Conservation (phyloP, 1,139 yeast genomes). For the Yamadazyma triangularis region DNA sequence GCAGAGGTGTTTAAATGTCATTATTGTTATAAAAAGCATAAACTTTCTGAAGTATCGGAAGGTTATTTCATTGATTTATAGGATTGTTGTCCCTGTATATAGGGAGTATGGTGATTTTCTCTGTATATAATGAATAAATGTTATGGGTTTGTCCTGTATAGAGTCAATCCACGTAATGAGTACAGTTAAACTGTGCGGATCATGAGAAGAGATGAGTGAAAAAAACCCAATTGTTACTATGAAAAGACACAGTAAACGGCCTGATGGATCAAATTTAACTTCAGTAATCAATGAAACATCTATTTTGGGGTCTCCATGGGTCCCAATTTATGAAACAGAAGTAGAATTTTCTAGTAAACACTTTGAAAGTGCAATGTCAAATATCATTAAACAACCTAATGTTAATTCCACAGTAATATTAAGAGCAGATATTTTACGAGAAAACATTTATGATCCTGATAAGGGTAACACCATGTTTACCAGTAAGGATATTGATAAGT, state of each 20-base stretch:
- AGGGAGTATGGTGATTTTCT: no score
- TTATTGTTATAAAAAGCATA: conserved; percentile 46
- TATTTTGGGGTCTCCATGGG: conserved; percentile 63
- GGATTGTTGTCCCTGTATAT: no score
- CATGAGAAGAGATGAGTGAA: no score
- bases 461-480: conserved; percentile 30
- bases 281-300: conserved; percentile 24
- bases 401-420: conserved; percentile 88
- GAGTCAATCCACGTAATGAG: no score
- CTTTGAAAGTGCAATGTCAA: conserved; percentile 73
- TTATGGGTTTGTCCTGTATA: no score
- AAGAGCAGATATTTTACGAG: conserved; percentile 78
- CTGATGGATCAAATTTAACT: conserved; percentile 5
- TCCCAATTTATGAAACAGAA: conserved; percentile 44
- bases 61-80: conserved; percentile 42
- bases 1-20: conserved; percentile 44
- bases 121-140: no score
- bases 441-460: conserved; percentile 39
- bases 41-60: conserved; percentile 37
- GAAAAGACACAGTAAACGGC: conserved; percentile 10
- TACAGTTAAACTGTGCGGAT: no score
- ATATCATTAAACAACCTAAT: conserved; percentile 80
- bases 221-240: no score
- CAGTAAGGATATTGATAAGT: conserved; percentile 27
- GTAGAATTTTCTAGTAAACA: conserved; percentile 48